Evolutionary conservation across 2,329 filamentous ascomycete genomes (phyloP).

Genomic region (Aaosphaeria pasadenensis): DNA sequence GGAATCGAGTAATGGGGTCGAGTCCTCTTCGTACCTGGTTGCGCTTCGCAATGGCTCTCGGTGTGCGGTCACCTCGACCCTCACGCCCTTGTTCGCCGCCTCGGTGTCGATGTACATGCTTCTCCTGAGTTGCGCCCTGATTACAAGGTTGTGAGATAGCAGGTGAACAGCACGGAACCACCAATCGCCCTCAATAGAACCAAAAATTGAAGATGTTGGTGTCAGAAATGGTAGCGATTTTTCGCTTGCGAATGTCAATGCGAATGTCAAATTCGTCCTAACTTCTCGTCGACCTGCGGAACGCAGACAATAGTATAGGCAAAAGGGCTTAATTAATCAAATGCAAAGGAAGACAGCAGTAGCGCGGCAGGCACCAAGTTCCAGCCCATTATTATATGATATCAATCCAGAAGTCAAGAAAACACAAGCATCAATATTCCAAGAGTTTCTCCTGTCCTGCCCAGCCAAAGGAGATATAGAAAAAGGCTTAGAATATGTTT

Average conservation of each 20-base stretch:
- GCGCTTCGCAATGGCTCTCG: slow-evolving; percentile 5
- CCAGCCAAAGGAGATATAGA: no score
- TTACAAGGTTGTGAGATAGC: neutral
- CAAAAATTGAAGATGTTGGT: no score
- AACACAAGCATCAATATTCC: no score
- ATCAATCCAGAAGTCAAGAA: no score
- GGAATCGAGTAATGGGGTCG: slow-evolving; percentile 21
- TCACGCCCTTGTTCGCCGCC: slow-evolving; percentile 23
- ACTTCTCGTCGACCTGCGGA: slow-evolving; percentile 2
- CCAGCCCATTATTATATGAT: no score
- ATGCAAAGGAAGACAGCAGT: no score
- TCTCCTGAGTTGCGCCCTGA: neutral
- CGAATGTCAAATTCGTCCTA: slow-evolving; percentile 3
- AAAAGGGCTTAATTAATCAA: no score
- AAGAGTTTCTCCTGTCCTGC: no score
- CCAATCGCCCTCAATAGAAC: no score
- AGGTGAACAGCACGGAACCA: no score
- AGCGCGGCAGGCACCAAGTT: no score
- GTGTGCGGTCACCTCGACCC: slow-evolving; percentile 11
- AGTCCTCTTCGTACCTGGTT: slow-evolving; percentile 13
- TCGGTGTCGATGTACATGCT: slow-evolving; percentile 33
- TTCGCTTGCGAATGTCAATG: slow-evolving; percentile 1
- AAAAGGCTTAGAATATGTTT: neutral
- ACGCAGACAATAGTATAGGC: neutral
- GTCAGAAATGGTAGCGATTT: no score